These are phyloP conservation scores for Macrolepiota albuminosa DNA, from an alignment of 768 basidiomycete species.

Conservation along the genomic window DNA sequence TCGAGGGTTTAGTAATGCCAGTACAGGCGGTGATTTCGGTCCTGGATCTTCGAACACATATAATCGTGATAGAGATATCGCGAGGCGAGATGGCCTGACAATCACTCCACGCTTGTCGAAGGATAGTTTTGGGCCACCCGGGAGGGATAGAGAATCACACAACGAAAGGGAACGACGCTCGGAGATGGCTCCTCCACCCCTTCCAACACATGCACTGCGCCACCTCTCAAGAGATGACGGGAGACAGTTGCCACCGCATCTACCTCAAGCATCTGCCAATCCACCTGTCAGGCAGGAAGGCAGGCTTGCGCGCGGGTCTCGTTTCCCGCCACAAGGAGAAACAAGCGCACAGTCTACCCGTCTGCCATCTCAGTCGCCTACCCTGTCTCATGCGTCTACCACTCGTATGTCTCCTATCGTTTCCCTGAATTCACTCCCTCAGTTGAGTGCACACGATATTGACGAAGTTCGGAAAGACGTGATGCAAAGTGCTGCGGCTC, in stretches of 20 bases:
- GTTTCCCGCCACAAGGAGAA: slow-evolving; percentile 24
- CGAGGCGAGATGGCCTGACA: slow-evolving; percentile 34
- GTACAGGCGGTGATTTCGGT: slow-evolving; percentile 17
- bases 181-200: slow-evolving; percentile 49
- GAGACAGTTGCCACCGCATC: slow-evolving; percentile 57
- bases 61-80: slow-evolving; percentile 22
- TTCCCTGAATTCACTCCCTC: slow-evolving; percentile 26
- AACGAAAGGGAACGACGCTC: slow-evolving; percentile 36
- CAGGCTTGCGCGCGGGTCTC: slow-evolving; percentile 41
- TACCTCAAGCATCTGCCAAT: slow-evolving; percentile 33
- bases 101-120: slow-evolving; percentile 30
- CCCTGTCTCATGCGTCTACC: slow-evolving; percentile 36
- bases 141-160: slow-evolving; percentile 26
- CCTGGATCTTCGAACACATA: slow-evolving; percentile 17
- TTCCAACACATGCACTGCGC: slow-evolving; percentile 33
- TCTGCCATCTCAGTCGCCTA: slow-evolving; percentile 39
- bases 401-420: slow-evolving; percentile 31
- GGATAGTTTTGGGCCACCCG: slow-evolving; percentile 21
- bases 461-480: slow-evolving; percentile 68
- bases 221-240: slow-evolving; percentile 33
- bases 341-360: slow-evolving; percentile 21
- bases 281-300: slow-evolving; percentile 24
- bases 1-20: slow-evolving; percentile 30
- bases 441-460: slow-evolving; percentile 37
- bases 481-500: slow-evolving; percentile 83